A percentile compares a stretch with the other conserved stretches of the same genome.
These are phyloP conservation scores for Iberis pinnata DNA, from an alignment of 345 rosid species.

Conservation along the genomic window DNA sequence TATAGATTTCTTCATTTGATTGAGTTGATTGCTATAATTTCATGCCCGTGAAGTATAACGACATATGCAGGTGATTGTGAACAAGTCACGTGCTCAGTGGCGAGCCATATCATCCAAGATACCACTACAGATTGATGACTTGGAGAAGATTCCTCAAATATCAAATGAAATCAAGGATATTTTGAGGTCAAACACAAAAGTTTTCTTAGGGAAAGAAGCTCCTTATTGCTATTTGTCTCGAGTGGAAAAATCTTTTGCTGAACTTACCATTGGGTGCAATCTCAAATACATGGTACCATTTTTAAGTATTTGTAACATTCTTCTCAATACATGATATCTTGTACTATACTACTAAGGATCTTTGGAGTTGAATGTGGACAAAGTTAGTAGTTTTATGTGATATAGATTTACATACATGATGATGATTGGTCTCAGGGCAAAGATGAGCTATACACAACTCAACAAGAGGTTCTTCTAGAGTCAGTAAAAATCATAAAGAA, in stretches of 20 bases:
- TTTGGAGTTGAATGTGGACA: not conserved
- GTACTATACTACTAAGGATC: not conserved
- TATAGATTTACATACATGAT: not conserved
- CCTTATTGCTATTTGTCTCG: conserved; percentile 79
- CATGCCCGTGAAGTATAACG: not conserved
- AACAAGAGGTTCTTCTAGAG: conserved; percentile 69
- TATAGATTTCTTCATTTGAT: not conserved
- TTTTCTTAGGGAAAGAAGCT: conserved; percentile 71
- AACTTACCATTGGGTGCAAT: conserved; percentile 81
- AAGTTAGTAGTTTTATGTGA: not conserved
- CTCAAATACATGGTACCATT: conserved; percentile 59
- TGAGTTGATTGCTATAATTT: not conserved
- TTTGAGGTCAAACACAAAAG: conserved; percentile 52
- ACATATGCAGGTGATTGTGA: conserved; percentile 62
- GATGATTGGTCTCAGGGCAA: conserved; percentile 39
- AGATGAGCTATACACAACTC: conserved; percentile 54
- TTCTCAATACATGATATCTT: not conserved
- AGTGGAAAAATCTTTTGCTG: conserved; percentile 61
- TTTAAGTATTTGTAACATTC: not conserved
- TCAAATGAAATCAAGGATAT: conserved; percentile 62
- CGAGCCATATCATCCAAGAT: conserved; percentile 56
- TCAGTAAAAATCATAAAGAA: conserved; percentile 56
- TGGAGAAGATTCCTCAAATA: conserved; percentile 65
- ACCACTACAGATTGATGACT: conserved; percentile 57
- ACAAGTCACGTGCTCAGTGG: conserved; percentile 82